Percentiles rank a stretch among this genome's conserved stretches.
Evolutionary conservation across 1,284 basidiomycete species (phyloP).

Genomic region (Volvariella surrecta): DNA sequence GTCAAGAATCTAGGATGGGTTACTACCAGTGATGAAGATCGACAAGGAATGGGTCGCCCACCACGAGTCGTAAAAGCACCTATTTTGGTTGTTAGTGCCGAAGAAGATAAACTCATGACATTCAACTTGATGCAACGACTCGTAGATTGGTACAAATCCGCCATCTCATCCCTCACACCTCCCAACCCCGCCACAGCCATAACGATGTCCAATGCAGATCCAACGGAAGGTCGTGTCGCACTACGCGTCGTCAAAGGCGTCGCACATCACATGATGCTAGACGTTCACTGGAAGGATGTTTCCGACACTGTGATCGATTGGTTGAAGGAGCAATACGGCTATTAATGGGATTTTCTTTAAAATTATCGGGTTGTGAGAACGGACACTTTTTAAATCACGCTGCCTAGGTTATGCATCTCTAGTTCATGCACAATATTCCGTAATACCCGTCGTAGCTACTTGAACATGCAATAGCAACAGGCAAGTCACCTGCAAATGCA

Average conservation of each 20-base stretch:
- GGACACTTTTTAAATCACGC: too few relatives aligned
- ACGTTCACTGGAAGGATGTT: constrained; percentile 8
- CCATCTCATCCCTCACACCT: not conserved
- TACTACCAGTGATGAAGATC: not conserved
- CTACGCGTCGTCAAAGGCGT: constrained; percentile 6
- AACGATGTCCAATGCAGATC: not conserved
- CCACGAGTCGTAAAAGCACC: not conserved
- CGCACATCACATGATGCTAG: constrained; percentile 10
- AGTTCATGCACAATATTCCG: too few relatives aligned
- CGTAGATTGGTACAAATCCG: constrained; percentile 7
- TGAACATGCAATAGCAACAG: too few relatives aligned
- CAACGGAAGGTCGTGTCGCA: not conserved
- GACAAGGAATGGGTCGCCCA: not conserved
- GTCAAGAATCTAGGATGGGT: constrained; percentile 5
- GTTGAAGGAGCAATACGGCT: not conserved
- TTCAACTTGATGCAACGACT: constrained; percentile 7
- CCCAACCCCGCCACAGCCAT: not conserved
- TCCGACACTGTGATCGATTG: not conserved
- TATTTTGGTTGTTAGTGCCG: constrained; percentile 8
- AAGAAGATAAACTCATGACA: constrained; percentile 10
- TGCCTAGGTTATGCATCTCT: too few relatives aligned
- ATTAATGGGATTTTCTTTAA: too few relatives aligned
- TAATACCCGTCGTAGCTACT: too few relatives aligned
- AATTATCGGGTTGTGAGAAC: too few relatives aligned
- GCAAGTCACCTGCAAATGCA: too few relatives aligned